These are phyloP conservation scores for Phytophthora melonis DNA, from an alignment of 352 stramenopile species.

Conservation along the genomic window DNA sequence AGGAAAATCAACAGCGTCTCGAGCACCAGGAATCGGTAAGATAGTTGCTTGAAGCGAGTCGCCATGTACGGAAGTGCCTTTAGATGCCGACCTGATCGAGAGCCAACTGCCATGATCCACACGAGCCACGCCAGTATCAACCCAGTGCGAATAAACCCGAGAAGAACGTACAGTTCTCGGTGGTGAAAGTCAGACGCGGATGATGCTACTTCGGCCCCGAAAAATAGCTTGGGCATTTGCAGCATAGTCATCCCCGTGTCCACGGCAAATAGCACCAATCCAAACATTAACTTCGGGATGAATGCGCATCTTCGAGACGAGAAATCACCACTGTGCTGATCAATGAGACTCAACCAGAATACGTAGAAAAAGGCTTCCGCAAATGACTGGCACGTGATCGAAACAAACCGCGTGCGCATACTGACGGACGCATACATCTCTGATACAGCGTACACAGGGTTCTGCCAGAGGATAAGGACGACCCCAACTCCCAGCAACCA, in stretches of 20 bases:
- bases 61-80: slow-evolving; percentile 86
- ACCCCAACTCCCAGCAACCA: slow-evolving; percentile 75
- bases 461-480: slow-evolving; percentile 86
- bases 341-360: slow-evolving; percentile 85
- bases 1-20: slow-evolving; percentile 81
- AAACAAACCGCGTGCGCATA: slow-evolving; percentile 71
- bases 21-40: slow-evolving; percentile 86
- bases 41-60: slow-evolving; percentile 87
- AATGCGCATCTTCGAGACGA: slow-evolving; percentile 35
- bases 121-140: slow-evolving; percentile 77
- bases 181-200: slow-evolving; percentile 31
- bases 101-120: slow-evolving; percentile 74
- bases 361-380: slow-evolving; percentile 82
- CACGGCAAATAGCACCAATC: slow-evolving; percentile 51
- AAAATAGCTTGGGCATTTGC: slow-evolving; percentile 70
- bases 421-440: slow-evolving; percentile 66
- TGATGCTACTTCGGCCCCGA: slow-evolving; percentile 9
- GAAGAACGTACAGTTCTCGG: slow-evolving; percentile 69
- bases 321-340: slow-evolving; percentile 68
- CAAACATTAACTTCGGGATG: slow-evolving; percentile 43
- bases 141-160: slow-evolving; percentile 68
- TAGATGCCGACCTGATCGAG: slow-evolving; percentile 63
- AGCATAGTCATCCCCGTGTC: slow-evolving; percentile 71
- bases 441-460: slow-evolving; percentile 75
- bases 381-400: slow-evolving; percentile 73